phyloP scores from a whole-genome alignment of 2,329 filamentous ascomycete genomes.

The Decorospora gaudefroyi region DNA sequence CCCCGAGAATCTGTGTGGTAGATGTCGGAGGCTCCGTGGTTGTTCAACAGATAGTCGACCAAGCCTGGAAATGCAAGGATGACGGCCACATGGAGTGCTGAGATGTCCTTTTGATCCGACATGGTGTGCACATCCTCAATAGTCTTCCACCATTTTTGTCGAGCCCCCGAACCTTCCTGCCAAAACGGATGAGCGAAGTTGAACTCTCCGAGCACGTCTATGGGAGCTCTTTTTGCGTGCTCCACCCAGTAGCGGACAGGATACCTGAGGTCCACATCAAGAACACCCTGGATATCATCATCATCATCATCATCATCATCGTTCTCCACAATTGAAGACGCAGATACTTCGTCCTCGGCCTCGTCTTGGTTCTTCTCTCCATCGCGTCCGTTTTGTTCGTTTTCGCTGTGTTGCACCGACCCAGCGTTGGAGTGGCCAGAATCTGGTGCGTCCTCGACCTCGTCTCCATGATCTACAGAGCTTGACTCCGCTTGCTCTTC shows the following conservation, averaged over 20 bases:
- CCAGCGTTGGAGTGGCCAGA: not conserved
- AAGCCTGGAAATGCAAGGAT: conserved; percentile 23
- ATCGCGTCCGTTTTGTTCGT: conserved; percentile 1
- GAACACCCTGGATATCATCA: not conserved
- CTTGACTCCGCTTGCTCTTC: not conserved
- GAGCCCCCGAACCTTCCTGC: conserved; percentile 15
- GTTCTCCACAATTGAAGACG: conserved; percentile 1
- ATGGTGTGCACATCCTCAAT: conserved; percentile 20
- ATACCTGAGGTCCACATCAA: conserved; percentile 19
- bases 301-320: conserved; percentile 6
- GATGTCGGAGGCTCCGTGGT: conserved; percentile 15
- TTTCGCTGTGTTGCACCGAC: not conserved
- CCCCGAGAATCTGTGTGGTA: conserved; percentile 26
- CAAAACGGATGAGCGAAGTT: conserved; percentile 23
- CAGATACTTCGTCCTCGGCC: conserved; percentile 1
- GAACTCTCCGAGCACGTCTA: conserved; percentile 31
- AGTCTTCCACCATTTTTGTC: conserved; percentile 26
- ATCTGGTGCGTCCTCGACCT: not conserved
- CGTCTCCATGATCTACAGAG: not conserved
- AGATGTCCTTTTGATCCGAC: conserved; percentile 15
- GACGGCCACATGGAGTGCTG: conserved; percentile 26
- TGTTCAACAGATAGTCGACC: conserved; percentile 24
- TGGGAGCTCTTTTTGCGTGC: conserved; percentile 26
- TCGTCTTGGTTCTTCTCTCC: not conserved
- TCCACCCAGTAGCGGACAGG: conserved; percentile 32